A percentile compares a stretch with the other conserved stretches of the same genome.
phyloP scores from a whole-genome alignment of 108 stramenopile genomes.

The Licmophora abbreviata region DNA sequence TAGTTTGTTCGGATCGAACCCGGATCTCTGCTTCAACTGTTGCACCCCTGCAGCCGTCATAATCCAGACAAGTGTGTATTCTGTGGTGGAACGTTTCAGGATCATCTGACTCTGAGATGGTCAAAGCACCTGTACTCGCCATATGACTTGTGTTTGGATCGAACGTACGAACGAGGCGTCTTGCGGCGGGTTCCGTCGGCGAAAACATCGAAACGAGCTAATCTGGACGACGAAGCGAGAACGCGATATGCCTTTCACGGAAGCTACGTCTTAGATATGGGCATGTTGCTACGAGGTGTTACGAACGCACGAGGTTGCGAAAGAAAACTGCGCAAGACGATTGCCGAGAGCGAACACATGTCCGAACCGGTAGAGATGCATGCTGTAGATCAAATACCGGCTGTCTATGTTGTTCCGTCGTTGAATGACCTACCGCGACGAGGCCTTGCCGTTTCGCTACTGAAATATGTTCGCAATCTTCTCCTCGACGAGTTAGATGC shows the following conservation, averaged over 20 bases:
- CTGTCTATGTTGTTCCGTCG: neutral
- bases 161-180: neutral
- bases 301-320: neutral
- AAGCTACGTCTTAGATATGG: slow-evolving; percentile 1
- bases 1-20: slow-evolving; percentile 18
- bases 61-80: slow-evolving; percentile 36
- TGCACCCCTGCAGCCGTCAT: slow-evolving; percentile 32
- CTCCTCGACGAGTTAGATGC: no score
- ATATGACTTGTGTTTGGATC: slow-evolving; percentile 17
- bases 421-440: no score
- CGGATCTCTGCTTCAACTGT: slow-evolving; percentile 31
- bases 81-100: slow-evolving; percentile 36
- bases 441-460: no score
- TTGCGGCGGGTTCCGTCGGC: neutral
- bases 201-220: neutral
- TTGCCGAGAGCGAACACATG: neutral
- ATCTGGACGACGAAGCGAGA: neutral
- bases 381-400: neutral
- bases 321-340: neutral
- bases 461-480: no score
- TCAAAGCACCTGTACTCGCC: slow-evolving; percentile 34
- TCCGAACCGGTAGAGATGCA: neutral
- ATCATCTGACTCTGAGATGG: slow-evolving; percentile 50
- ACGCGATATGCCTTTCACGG: neutral
- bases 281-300: neutral